These are phyloP conservation scores for Pseudocercospora eumusae DNA, from an alignment of 2,329 filamentous ascomycete genomes.

Conservation along the genomic window DNA sequence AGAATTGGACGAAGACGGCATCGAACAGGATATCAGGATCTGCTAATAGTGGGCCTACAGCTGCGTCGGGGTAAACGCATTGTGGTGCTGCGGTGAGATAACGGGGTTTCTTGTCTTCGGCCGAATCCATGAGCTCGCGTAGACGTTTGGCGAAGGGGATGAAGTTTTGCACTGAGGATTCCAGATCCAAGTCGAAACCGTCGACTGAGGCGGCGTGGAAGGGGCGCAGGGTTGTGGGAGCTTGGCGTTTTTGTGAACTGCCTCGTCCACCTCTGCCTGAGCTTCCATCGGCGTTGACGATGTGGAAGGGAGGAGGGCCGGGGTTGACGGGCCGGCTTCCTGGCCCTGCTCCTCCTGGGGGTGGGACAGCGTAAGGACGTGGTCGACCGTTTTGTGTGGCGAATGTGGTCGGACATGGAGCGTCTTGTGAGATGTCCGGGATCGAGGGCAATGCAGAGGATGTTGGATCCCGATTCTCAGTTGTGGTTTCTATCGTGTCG, in stretches of 20 bases:
- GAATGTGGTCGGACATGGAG: not conserved
- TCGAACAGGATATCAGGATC: conserved; percentile 65
- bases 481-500: not conserved
- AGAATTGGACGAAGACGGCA: conserved; percentile 48
- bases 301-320: not conserved
- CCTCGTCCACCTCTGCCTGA: not conserved
- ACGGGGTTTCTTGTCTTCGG: conserved; percentile 44
- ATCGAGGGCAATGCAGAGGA: not conserved
- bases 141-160: conserved; percentile 50
- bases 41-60: conserved; percentile 44
- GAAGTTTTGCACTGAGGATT: conserved; percentile 62
- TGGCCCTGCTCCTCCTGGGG: not conserved
- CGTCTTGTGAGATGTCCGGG: not conserved
- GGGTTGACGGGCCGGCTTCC: not conserved
- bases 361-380: not conserved
- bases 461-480: not conserved
- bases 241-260: not conserved
- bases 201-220: conserved; percentile 68
- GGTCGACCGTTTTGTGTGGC: not conserved
- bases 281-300: conserved; percentile 6
- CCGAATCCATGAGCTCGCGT: conserved; percentile 35
- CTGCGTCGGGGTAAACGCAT: conserved; percentile 44
- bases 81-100: conserved; percentile 47
- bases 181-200: conserved; percentile 77
- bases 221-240: conserved; percentile 55